A percentile compares a stretch with the other conserved stretches of the same genome.
Evolutionary conservation across 495 filamentous ascomycete species (phyloP).

Genomic region (Aspergillus biplanus): DNA sequence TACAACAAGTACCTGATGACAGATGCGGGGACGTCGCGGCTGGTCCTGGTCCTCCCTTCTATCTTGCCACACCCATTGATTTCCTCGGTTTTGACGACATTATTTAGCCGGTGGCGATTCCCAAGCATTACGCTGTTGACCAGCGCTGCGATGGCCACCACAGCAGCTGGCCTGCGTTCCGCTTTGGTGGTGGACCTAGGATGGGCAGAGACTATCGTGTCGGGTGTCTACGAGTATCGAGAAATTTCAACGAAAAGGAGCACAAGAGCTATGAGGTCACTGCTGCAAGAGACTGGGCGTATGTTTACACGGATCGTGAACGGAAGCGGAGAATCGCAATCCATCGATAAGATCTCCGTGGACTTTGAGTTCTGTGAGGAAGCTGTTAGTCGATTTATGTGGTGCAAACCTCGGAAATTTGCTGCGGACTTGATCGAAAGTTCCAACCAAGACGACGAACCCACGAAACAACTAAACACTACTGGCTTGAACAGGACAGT

Average conservation of each 20-base stretch:
- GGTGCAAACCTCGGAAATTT: conserved; percentile 59
- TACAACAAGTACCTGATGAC: conserved; percentile 81
- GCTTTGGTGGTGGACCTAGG: conserved; percentile 86
- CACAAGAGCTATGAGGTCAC: conserved; percentile 70
- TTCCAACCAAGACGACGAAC: conserved; percentile 11
- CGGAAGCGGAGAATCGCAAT: conserved; percentile 18
- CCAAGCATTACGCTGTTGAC: conserved; percentile 83
- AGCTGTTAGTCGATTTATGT: conserved; percentile 69
- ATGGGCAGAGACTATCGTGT: conserved; percentile 85
- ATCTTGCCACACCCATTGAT: conserved; percentile 78
- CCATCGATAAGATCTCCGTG: conserved; percentile 40
- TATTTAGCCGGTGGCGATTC: conserved; percentile 79
- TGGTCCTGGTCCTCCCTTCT: conserved; percentile 76
- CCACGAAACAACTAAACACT: not conserved
- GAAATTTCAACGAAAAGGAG: conserved; percentile 70
- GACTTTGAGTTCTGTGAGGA: conserved; percentile 82
- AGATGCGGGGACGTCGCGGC: conserved; percentile 73
- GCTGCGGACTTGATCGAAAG: conserved; percentile 4
- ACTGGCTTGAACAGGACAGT: conserved; percentile 26
- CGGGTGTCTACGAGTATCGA: conserved; percentile 84
- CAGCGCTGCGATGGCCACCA: conserved; percentile 68
- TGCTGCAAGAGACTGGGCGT: conserved; percentile 69
- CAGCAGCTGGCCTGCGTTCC: conserved; percentile 79
- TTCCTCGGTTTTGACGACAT: conserved; percentile 68
- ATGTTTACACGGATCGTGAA: conserved; percentile 54